These are phyloP conservation scores for Solanum verrucosum DNA, from an alignment of 257 asterid species.

Conservation along the genomic window DNA sequence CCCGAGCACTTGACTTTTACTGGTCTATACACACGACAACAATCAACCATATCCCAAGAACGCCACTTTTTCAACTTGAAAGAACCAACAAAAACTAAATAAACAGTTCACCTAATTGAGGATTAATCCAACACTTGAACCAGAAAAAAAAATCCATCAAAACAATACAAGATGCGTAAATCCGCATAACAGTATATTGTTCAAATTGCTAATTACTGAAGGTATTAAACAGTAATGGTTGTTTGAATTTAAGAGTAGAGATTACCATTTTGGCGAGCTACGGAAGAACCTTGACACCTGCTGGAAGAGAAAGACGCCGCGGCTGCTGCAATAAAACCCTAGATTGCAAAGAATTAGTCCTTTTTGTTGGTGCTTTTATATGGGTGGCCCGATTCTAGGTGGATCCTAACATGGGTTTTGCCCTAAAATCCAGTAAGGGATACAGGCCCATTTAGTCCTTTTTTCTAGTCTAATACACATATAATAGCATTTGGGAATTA, in stretches of 20 bases:
- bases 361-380: background rate
- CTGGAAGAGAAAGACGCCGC: background rate
- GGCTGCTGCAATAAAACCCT: background rate
- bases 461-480: background rate
- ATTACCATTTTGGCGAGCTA: background rate
- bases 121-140: background rate
- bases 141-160: background rate
- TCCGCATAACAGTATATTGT: background rate
- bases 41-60: background rate
- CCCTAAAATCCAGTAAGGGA: background rate
- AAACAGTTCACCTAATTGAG: background rate
- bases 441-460: background rate
- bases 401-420: background rate
- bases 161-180: background rate
- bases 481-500: background rate
- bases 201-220: background rate
- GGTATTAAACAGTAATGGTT: background rate
- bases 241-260: background rate
- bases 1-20: background rate
- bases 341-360: background rate
- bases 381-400: background rate
- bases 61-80: background rate
- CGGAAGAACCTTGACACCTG: background rate
- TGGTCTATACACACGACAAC: background rate
- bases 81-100: background rate